Conservation (phyloP, 2,329 filamentous ascomycete genomes). For the Blastomyces silverae region DNA sequence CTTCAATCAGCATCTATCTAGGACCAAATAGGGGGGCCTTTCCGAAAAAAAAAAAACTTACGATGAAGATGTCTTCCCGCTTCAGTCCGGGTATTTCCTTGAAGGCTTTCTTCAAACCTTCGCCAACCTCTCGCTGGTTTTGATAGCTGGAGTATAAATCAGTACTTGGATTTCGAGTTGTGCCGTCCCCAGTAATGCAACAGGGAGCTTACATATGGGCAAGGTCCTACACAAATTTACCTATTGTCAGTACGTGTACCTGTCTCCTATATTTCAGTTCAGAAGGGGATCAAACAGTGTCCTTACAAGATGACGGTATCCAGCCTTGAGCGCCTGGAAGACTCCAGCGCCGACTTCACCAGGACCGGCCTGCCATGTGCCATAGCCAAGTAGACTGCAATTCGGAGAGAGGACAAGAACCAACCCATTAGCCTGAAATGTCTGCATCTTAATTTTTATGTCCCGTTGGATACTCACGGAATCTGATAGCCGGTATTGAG, state of each 20-base stretch:
- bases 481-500: conserved; percentile 37
- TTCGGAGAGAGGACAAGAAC: background rate
- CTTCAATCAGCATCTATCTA: background rate
- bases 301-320: conserved; percentile 37
- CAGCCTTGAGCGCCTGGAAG: conserved; percentile 36
- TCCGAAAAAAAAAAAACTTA: conserved; percentile 21
- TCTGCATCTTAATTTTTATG: background rate
- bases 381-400: conserved; percentile 35
- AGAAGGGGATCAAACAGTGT: background rate
- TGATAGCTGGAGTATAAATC: conserved; percentile 27
- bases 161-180: background rate
- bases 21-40: background rate
- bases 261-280: background rate
- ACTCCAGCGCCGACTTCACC: conserved; percentile 38
- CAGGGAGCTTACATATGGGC: conserved; percentile 32
- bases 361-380: conserved; percentile 38
- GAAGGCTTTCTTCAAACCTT: conserved; percentile 33
- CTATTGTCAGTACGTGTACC: background rate
- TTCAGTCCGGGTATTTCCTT: conserved; percentile 37
- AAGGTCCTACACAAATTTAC: conserved; percentile 30
- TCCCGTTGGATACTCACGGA: conserved; percentile 28
- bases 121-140: conserved; percentile 36
- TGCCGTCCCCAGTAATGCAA: background rate
- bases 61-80: conserved; percentile 39
- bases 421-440: background rate